Base-by-base conservation (phyloP, 2,329 filamentous ascomycete genomes). In the Calonectria hongkongensis region DNA sequence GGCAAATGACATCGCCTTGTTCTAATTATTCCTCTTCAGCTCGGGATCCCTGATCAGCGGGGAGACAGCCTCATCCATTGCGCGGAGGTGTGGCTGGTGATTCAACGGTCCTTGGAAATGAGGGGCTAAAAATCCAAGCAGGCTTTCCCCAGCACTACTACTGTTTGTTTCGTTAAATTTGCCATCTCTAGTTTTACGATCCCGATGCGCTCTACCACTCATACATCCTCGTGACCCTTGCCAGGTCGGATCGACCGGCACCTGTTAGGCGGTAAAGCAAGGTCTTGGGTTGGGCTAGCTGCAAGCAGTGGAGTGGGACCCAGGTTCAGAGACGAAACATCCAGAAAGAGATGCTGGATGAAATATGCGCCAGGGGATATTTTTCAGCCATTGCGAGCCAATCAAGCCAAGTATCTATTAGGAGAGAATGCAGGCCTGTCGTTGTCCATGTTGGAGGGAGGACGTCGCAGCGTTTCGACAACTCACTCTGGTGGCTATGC, bases 171-270 rank as follows among this genome's bases (percentile, higher is more conserved):
- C 41, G 18, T 45, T 30, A 25, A 6, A 15, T 62, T 62, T n/a
- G 21, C 51, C 28, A 47, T 56, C 25, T 30, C 33, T 63, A 30
- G 43, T 43, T 43, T 68, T 39, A 33, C 15, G 43, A 66, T 48
- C 63, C 68, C 39, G 54, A 75, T 78, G 71, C 76, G 71, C 69
- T 60, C 68, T 66, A 47, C 63, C 70, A 62, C 60, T 60, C 70
- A 58, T 43, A 64, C 36, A 60, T 63, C 39, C 66, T 63, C 33
- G 39, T 68, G 56, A 51, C 66, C 64, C 65, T 33, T 45, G 41
- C 62, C 60, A 74, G 76, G 76, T 71, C 78, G 78, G 73, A 72
- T 75, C 75, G 74, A 70, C 76, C 78, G 76, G 73, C 43, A 68
- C 66, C 65, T 56, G 58, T 33, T 6, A 30, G 63, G 60, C 27